Percentiles rank a stretch among this genome's conserved stretches.
Evolutionary conservation across 1,284 basidiomycete species (phyloP).

Genomic region (Ceratobasidium papillatum): DNA sequence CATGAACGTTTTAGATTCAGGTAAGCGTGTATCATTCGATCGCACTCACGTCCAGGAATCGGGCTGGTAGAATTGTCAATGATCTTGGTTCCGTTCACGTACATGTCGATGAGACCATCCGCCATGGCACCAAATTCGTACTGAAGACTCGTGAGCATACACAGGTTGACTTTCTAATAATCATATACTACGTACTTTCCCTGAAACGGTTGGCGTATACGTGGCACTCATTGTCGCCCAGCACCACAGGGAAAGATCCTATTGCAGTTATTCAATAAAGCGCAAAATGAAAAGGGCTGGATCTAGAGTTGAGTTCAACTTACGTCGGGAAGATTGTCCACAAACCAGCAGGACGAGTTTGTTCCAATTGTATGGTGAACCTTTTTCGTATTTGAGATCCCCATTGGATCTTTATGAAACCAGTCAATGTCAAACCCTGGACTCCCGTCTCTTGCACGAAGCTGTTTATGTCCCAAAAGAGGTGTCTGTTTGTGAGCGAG

Average conservation of each 20-base stretch:
- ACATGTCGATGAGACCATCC: conserved; percentile 60
- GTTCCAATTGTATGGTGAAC: conserved; percentile 47
- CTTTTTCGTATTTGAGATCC: conserved; percentile 48
- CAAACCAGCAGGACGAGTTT: conserved; percentile 55
- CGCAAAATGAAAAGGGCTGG: no score
- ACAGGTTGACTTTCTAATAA: background rate
- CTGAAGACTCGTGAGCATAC: conserved; percentile 43
- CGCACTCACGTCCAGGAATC: conserved; percentile 42
- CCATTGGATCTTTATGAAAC: conserved; percentile 56
- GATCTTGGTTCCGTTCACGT: conserved; percentile 59
- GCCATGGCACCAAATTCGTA: conserved; percentile 62
- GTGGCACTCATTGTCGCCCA: conserved; percentile 50
- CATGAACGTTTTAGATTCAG: no score
- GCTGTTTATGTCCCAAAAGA: conserved; percentile 50
- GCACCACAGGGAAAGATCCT: conserved; percentile 31
- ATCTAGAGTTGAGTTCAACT: no score
- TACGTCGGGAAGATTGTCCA: conserved; percentile 33
- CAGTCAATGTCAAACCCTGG: conserved; percentile 56
- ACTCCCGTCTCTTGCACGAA: conserved; percentile 47
- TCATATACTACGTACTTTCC: conserved; percentile 8
- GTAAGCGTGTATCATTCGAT: background rate
- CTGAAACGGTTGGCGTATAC: conserved; percentile 54
- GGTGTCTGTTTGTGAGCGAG: conserved; percentile 28
- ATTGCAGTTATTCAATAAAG: conserved; percentile 50
- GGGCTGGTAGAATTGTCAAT: conserved; percentile 56